Percentiles rank a stretch among this genome's conserved stretches.
Conservation (phyloP, 2,329 filamentous ascomycete genomes). For the Emmonsia crescens region DNA sequence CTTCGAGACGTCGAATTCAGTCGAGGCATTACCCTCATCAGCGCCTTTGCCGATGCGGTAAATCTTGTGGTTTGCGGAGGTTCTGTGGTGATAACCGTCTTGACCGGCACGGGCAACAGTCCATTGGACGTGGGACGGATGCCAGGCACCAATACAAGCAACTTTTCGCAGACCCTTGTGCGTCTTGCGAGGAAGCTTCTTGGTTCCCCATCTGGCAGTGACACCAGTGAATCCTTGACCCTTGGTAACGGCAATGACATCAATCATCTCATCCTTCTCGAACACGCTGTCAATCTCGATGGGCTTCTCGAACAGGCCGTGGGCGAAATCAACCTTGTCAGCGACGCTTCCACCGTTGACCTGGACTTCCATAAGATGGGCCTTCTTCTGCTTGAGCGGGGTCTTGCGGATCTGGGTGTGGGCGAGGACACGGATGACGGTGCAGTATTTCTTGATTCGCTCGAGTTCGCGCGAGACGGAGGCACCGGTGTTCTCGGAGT, state of each 20-base stretch:
- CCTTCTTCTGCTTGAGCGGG: conserved; percentile 99
- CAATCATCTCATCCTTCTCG: conserved; percentile 99
- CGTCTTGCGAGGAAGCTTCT: conserved; percentile 99
- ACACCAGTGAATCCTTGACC: conserved; percentile 98
- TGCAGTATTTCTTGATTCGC: conserved; percentile 99
- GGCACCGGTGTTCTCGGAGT: conserved; percentile 83
- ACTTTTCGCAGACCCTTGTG: conserved; percentile 99
- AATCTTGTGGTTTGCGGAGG: conserved; percentile 99
- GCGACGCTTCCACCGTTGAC: conserved; percentile 93
- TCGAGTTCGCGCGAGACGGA: conserved; percentile 95
- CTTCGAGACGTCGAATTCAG: conserved; percentile 94
- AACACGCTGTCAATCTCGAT: conserved; percentile 88
- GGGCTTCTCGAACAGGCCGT: conserved; percentile 98
- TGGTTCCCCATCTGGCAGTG: conserved; percentile 96
- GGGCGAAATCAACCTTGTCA: conserved; percentile 94
- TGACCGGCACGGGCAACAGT: conserved; percentile 99
- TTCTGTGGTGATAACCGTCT: conserved; percentile 99
- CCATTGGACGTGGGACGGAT: conserved; percentile 99
- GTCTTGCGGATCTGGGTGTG: conserved; percentile 99
- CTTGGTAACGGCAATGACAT: conserved; percentile 98
- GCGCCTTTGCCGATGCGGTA: conserved; percentile 94
- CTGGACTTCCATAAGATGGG: conserved; percentile 99
- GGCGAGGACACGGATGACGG: conserved; percentile 95
- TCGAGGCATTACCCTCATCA: conserved; percentile 86
- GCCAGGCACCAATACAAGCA: conserved; percentile 99